Evolutionary conservation across 2,329 filamentous ascomycete species (phyloP), one percentile per base, ranked within the genome.

Genomic region (Fusarium veterinarium): DNA sequence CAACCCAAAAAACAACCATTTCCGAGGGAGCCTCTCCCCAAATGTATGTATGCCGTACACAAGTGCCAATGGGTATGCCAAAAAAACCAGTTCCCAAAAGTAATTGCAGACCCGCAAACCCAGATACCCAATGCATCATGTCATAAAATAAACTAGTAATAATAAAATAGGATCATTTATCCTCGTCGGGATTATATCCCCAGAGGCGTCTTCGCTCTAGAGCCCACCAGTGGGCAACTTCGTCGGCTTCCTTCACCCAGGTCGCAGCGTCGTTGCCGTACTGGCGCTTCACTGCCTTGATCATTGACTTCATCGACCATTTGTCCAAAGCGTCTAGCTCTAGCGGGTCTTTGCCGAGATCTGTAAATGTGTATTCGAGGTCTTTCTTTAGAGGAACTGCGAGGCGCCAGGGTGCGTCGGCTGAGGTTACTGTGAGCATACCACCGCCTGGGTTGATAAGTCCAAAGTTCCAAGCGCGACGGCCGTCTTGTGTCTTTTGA

Each of bases 371-470:
- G 72, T 79, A 81, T 62, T 79, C 80, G 12, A 77, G 74, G 38
- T 80, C 77, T 48, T 76, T 71, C 23, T 80, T 75, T 10, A 81
- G 61, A 14, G 80, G 80, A 23, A 81, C 69, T 13, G 80, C 76
- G 28, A 81, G 65, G 56, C 78, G 74, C 73, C 78, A 77, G 3
- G 78, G 41, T 77, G 79, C n/a, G 76, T 82, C 62, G 20, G 78
- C 69, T 19, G 77, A 73, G n/a, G 79, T 79, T 8, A 81, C 73
- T 20, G 75, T 75, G 33, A 81, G 64, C 75, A 80, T 79, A 58
- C 77, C 77, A 31, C 79, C 74, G 16, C 80, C 80, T 4, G 79
- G 77, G 60, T 81, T 81, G 53, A 81, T 75, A 41, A 81, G 75
- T 28, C 77, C 79, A 63, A 80, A 80, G 51, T 81, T 80, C 80